Conservation (phyloP, 1,284 basidiomycete genomes). For the Ustilago shanxiensis region DNA sequence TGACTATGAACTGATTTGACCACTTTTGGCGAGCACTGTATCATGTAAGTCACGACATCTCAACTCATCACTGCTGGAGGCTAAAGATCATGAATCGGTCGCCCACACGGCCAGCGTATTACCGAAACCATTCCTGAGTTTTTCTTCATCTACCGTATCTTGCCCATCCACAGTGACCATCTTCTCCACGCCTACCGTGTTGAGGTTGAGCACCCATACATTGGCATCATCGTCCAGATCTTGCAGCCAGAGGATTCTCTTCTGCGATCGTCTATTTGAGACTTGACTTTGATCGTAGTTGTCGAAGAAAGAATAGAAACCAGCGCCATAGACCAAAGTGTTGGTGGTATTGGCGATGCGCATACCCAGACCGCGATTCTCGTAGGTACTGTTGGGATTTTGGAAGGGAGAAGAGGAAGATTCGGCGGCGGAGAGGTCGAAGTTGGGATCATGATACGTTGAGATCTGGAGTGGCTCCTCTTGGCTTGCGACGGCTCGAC, state of each 20-base stretch:
- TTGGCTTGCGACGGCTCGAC: constrained; percentile 30
- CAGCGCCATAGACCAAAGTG: constrained; percentile 53
- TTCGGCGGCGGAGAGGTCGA: constrained; percentile 22
- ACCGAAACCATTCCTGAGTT: constrained; percentile 54
- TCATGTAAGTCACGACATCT: too few relatives aligned
- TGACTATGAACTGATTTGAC: neutral
- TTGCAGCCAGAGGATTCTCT: constrained; percentile 52
- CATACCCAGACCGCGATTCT: constrained; percentile 59
- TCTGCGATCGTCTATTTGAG: constrained; percentile 49
- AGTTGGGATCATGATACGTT: constrained; percentile 51
- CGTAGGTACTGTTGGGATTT: constrained; percentile 27
- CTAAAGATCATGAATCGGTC: neutral
- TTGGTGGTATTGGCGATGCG: constrained; percentile 44
- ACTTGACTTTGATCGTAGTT: constrained; percentile 53
- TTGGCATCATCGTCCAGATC: constrained; percentile 18
- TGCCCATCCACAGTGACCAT: constrained; percentile 49
- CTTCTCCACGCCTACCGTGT: constrained; percentile 55
- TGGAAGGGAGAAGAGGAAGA: constrained; percentile 21
- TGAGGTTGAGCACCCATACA: constrained; percentile 53
- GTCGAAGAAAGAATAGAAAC: constrained; percentile 63
- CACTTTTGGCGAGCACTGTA: neutral
- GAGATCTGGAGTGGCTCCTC: constrained; percentile 17
- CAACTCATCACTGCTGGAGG: neutral
- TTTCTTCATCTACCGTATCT: constrained; percentile 40
- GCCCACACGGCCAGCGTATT: constrained; percentile 54